Percentiles rank a stretch among this genome's conserved stretches.
Evolutionary conservation across 805 yeast genomes (phyloP).

Genomic region (Ascoidea rubescens): DNA sequence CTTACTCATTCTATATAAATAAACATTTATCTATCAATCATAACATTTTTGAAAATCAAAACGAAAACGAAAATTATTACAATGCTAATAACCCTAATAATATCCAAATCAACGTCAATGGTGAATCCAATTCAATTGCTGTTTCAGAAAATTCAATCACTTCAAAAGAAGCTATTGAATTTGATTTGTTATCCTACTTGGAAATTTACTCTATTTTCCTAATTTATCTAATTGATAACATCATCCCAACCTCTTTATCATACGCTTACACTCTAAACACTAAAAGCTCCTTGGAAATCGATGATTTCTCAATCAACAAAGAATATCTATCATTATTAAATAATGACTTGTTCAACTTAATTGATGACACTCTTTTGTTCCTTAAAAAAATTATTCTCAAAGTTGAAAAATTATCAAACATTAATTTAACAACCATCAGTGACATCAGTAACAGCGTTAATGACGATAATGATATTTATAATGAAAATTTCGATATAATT

Average conservation of each 20-base stretch:
- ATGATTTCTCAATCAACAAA: too few relatives aligned
- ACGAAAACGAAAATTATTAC: not conserved
- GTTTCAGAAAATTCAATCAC: not conserved
- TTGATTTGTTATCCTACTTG: not conserved
- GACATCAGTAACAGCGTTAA: too few relatives aligned
- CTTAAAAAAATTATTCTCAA: not conserved
- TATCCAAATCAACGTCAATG: not conserved
- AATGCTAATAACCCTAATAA: not conserved
- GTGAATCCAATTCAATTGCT: not conserved
- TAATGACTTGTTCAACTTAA: not conserved
- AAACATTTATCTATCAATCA: too few relatives aligned
- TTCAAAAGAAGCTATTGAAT: not conserved
- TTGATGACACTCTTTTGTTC: not conserved
- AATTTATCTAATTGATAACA: not conserved
- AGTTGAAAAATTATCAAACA: too few relatives aligned
- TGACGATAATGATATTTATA: not conserved
- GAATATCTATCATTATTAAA: not conserved
- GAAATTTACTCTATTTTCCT: not conserved
- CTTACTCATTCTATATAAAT: not conserved
- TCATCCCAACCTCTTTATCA: not conserved
- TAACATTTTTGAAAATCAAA: too few relatives aligned
- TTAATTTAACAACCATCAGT: not conserved
- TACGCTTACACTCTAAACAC: too few relatives aligned
- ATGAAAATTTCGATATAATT: not conserved
- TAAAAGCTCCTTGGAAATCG: not conserved